These are phyloP conservation scores for Fraxinus greggii DNA, from an alignment of 305 asterid genomes.

Conservation along the genomic window DNA sequence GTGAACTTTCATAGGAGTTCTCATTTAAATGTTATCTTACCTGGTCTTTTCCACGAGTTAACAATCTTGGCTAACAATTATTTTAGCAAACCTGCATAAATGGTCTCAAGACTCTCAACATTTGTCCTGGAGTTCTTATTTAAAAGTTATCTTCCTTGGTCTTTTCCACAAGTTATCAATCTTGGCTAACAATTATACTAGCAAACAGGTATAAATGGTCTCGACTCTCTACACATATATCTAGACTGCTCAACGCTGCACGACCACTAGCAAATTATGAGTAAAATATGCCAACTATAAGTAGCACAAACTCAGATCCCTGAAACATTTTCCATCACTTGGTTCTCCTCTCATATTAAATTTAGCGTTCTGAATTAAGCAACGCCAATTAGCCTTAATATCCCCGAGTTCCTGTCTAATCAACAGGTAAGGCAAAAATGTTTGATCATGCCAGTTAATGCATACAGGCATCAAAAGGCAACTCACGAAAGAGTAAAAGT, in stretches of 20 bases:
- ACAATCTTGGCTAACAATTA: neutral
- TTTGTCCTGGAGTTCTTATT: neutral
- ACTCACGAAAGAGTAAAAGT: neutral
- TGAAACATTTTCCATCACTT: neutral
- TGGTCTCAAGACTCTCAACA: neutral
- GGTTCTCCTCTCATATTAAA: neutral
- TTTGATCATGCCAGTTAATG: neutral
- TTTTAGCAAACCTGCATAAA: neutral
- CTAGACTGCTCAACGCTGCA: neutral
- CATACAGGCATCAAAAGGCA: neutral
- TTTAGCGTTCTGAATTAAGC: neutral
- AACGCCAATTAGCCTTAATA: neutral
- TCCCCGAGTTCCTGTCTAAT: neutral
- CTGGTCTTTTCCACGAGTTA: neutral
- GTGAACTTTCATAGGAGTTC: neutral
- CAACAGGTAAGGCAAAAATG: neutral
- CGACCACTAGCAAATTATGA: neutral
- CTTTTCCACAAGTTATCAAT: neutral
- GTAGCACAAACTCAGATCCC: neutral
- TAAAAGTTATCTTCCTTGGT: neutral
- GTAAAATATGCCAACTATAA: neutral
- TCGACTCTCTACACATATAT: neutral
- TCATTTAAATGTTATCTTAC: neutral
- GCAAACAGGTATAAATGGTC: neutral
- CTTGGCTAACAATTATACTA: neutral